phyloP scores from a whole-genome alignment of 768 basidiomycete genomes.

The Phallus indusiatus region DNA sequence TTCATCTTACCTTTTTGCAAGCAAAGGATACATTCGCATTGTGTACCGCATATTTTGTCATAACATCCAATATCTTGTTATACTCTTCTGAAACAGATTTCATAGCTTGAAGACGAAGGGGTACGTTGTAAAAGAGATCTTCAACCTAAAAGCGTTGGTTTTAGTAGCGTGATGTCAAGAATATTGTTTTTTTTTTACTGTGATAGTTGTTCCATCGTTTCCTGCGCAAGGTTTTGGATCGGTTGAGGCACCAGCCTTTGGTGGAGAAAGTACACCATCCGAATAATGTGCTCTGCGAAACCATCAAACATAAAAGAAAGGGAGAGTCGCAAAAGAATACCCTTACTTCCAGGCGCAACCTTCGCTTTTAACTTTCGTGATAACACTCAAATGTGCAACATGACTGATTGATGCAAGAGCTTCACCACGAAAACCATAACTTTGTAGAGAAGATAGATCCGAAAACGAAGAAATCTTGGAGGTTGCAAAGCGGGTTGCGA shows the following conservation, averaged over 20 bases:
- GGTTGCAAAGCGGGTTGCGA: constrained; percentile 93
- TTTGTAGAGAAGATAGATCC: constrained; percentile 73
- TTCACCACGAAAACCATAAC: constrained; percentile 96
- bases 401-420: constrained; percentile 94
- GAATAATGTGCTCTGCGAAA: constrained; percentile 63
- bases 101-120: constrained; percentile 77
- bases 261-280: constrained; percentile 63
- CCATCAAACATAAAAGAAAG: background rate
- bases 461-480: constrained; percentile 84
- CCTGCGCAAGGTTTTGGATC: constrained; percentile 90
- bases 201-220: constrained; percentile 88
- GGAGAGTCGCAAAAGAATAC: background rate
- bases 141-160: constrained; percentile 53
- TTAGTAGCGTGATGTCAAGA: background rate
- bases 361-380: constrained; percentile 82
- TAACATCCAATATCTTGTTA: constrained; percentile 78
- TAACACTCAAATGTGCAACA: constrained; percentile 77
- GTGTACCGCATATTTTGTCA: constrained; percentile 90
- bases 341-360: constrained; percentile 90
- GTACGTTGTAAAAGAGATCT: constrained; percentile 91
- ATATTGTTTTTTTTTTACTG: constrained; percentile 34
- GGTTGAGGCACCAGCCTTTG: constrained; percentile 58
- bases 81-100: constrained; percentile 87
- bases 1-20: constrained; percentile 74
- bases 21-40: constrained; percentile 82